Base-by-base conservation (phyloP, 2,329 filamentous ascomycete genomes). In the Parastagonospora nodorum region DNA sequence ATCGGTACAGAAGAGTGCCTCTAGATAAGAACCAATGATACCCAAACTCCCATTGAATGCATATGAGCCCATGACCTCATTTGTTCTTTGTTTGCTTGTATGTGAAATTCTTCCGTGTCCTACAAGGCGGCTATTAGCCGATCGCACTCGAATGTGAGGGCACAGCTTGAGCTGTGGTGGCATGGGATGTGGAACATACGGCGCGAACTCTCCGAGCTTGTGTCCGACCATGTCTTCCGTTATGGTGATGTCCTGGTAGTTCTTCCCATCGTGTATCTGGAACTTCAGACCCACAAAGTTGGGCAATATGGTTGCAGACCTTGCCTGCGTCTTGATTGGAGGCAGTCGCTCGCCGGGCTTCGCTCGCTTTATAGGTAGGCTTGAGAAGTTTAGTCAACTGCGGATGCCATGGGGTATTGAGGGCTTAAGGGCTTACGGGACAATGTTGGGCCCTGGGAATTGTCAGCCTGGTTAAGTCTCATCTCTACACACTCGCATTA, bases 151-250 rank as follows among this genome's bases (percentile, higher is more conserved):
- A 28, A 28, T 10, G 37, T 29, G 5, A 3, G 24, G 8, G 24
- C 37, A 7, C 14, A 12, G 12, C 7, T 39, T 9, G 27, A 41
- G 42, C 19, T 29, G 36, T 24, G 28, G 30, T 36, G 39, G 27
- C 46, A 19, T 28, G 8, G 32, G 10, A 5, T 9, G 12, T 19
- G 5, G 14, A 37, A 42, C 90, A 68, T 84, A 96, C 92, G 85
- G 80, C 56, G 91, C 87, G 74, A 96, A 97, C 77, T 97, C 92
- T 65, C 92, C 92, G 62, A 97, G 81, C 78, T 96, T 97, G 76
- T 94, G 89, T 46, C 92, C 92, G 42, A 97, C 92, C 92, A 97
- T 97, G 68, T 96, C 90, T 73, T 96, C 92, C 12, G 92, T 96
- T 57, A 97, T 89, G 60, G 81, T 82, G 47, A 96, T 82, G 62